A percentile compares a stretch with the other conserved stretches of the same genome.
phyloP scores from a whole-genome alignment of 139 green algal species.

The Marvania coccoides region DNA sequence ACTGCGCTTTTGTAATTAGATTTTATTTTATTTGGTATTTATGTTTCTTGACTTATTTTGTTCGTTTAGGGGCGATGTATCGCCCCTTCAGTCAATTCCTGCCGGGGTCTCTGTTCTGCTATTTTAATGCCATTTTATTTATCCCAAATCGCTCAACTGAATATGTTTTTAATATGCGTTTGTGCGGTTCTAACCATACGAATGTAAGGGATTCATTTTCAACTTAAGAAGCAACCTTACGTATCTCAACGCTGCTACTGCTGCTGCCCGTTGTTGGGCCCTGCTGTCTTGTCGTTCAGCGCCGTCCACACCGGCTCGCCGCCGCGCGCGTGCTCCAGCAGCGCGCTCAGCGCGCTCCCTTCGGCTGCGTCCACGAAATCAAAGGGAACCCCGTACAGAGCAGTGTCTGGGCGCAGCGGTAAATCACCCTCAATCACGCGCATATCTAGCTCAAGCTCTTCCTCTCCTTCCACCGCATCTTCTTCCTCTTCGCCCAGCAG shows the following conservation, averaged over 20 bases:
- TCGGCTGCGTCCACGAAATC: conserved; percentile 40
- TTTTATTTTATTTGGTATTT: no score
- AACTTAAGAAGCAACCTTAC: no score
- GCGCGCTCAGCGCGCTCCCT: conserved; percentile 17
- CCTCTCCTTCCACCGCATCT: background rate
- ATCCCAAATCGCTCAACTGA: no score
- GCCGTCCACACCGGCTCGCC: background rate
- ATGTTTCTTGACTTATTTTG: no score
- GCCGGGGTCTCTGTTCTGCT: no score
- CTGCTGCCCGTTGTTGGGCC: background rate
- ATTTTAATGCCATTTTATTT: no score
- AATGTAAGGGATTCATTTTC: no score
- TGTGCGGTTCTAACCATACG: no score
- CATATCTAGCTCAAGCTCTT: conserved; percentile 21
- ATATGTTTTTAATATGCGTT: no score
- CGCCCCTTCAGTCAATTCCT: no score
- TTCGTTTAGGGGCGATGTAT: no score
- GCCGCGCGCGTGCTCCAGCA: conserved; percentile 18
- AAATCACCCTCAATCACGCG: conserved; percentile 27
- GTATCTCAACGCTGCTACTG: background rate
- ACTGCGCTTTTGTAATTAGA: no score
- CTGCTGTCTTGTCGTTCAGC: background rate
- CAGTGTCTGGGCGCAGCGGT: conserved; percentile 18
- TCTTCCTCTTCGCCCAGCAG: conserved; percentile 12
- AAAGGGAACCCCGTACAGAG: conserved; percentile 42